Base-by-base conservation (phyloP, 192 early-diverging fungal species). In the Lunasporangiospora selenospora region DNA sequence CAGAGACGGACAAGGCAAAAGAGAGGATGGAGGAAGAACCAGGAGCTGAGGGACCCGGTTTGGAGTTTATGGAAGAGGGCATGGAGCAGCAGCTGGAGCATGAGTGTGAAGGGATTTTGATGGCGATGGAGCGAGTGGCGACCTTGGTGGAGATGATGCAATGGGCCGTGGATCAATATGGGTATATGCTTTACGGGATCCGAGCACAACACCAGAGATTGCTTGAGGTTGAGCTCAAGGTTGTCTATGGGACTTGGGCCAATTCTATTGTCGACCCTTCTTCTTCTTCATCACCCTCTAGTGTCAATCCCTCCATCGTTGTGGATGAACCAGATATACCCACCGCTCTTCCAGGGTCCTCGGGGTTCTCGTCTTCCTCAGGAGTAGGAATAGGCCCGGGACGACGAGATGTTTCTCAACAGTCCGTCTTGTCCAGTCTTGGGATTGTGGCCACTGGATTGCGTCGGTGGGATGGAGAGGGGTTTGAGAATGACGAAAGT, bases 111-210 rank as follows among this genome's bases (percentile, higher is more conserved):
- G 39, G 18, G 37, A 57, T 67, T 19, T 9, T 67, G 15, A 44
- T 37, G 19, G 58, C 53, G 1, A 32, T 76, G 18, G 75, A 67
- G 13, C 47, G 63, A 2, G 64, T 52, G 0, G 24, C 60, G 0
- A 29, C 53, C 1, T 62, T 67, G 59, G 31, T 62, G 2, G 64
- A 63, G 19, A 49, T 65, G 29, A 30, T 84, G 39, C 85, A 86
- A 48, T 81, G 77, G 59, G 75, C 66, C 0, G 75, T 86, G 21
- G 85, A 86, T 62, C 85, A 86, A 41, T 71, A 81, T 15, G 54
- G 59, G 0, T 86, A 84, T 45, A 58, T 57, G 27, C 46, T 84
- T n/a, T 86, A 86, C 29, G 73, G 76, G 6, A 78, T 86, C 9
- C 62, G 65, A 9, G 40, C 54, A 2, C 67, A 77, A 24, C 67